Evolutionary conservation across 1,284 basidiomycete species (phyloP).

Genomic region (Naganishia sp.): DNA sequence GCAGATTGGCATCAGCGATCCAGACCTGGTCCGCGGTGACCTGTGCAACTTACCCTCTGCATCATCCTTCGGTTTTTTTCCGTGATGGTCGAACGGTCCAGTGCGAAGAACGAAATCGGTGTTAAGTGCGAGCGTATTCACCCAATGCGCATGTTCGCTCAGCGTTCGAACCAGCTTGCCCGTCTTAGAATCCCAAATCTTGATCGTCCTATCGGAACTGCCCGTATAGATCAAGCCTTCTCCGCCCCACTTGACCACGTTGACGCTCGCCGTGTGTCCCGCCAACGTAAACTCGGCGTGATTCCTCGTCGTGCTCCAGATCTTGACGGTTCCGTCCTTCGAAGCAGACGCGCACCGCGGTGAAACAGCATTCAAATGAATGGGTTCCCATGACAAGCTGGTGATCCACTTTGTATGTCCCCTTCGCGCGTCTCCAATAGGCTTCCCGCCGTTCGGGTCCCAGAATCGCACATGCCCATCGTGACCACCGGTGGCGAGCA

Average conservation of each 20-base stretch:
- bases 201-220: constrained; percentile 87
- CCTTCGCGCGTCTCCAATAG: constrained; percentile 77
- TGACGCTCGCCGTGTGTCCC: constrained; percentile 91
- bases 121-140: constrained; percentile 91
- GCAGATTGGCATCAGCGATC: neutral
- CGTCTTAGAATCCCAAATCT: constrained; percentile 85
- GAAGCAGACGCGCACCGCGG: constrained; percentile 93
- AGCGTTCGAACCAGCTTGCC: constrained; percentile 67
- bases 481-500: constrained; percentile 86
- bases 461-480: constrained; percentile 87
- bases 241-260: constrained; percentile 94
- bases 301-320: constrained; percentile 80
- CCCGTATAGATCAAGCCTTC: constrained; percentile 90
- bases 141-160: constrained; percentile 98
- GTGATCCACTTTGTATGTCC: constrained; percentile 98
- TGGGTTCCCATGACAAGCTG: constrained; percentile 93
- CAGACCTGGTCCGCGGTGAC: neutral
- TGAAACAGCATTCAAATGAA: constrained; percentile 73
- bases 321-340: constrained; percentile 91
- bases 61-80: constrained; percentile 71
- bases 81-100: constrained; percentile 88
- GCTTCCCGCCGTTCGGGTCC: constrained; percentile 84
- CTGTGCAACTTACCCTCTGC: constrained; percentile 65
- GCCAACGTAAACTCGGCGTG: constrained; percentile 82
- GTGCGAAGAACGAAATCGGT: constrained; percentile 94